These are phyloP conservation scores for Suhomyces choctaworum DNA, from an alignment of 1,139 yeast genomes.

Conservation along the genomic window DNA sequence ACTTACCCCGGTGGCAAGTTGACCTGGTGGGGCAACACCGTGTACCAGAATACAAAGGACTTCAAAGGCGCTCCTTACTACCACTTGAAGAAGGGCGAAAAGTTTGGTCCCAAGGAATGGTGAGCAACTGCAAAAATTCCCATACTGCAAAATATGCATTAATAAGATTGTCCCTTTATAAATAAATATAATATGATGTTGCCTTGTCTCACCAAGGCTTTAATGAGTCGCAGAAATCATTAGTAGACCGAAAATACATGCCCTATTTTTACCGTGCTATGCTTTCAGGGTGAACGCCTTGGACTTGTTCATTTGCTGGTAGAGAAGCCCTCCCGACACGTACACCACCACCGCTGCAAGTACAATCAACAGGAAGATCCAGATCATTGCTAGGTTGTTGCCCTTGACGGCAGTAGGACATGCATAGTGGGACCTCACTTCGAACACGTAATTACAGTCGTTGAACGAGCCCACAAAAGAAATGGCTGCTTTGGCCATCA, in stretches of 20 bases:
- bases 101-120: constrained; percentile 44
- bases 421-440: constrained; percentile 82
- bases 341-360: constrained; percentile 56
- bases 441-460: constrained; percentile 83
- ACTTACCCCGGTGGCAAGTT: constrained; percentile 28
- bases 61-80: constrained; percentile 26
- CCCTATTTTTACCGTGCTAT: neutral
- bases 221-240: too few species aligned
- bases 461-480: constrained; percentile 70
- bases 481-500: constrained; percentile 63
- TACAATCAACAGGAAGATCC: constrained; percentile 58
- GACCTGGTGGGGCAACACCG: constrained; percentile 44
- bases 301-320: constrained; percentile 26
- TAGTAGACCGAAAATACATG: too few species aligned
- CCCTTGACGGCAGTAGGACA: constrained; percentile 75
- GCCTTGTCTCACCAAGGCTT: too few species aligned
- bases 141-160: too few species aligned
- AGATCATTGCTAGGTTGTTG: constrained; percentile 56
- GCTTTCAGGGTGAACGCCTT: constrained; percentile 8
- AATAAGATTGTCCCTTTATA: too few species aligned
- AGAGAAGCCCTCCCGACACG: constrained; percentile 55
- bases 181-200: too few species aligned
- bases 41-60: constrained; percentile 24
- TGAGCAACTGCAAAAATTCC: too few species aligned
- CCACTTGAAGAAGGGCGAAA: constrained; percentile 30